These are phyloP conservation scores for Xylariaceae sp. DNA, from an alignment of 2,329 filamentous ascomycete genomes.

Conservation along the genomic window DNA sequence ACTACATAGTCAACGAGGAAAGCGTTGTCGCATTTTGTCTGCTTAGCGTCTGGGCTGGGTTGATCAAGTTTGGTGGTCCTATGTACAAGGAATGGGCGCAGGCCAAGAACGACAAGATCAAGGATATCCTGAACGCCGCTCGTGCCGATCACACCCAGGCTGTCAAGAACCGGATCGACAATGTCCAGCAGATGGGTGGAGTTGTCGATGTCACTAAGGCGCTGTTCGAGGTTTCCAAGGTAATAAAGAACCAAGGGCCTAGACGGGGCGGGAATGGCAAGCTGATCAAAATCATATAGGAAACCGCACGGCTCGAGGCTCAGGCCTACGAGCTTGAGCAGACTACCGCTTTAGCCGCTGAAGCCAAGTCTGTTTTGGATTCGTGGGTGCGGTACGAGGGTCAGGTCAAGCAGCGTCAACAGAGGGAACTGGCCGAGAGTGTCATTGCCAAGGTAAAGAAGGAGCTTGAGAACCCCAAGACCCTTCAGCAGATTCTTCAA, in stretches of 20 bases:
- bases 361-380: conserved; percentile 94
- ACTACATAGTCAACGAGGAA: conserved; percentile 99
- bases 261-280: conserved; percentile 5
- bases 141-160: conserved; percentile 92
- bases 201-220: conserved; percentile 97
- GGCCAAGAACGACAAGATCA: conserved; percentile 84
- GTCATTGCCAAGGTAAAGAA: conserved; percentile 98
- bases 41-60: conserved; percentile 84
- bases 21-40: conserved; percentile 90
- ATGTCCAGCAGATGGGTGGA: conserved; percentile 87
- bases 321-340: conserved; percentile 97
- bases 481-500: conserved; percentile 94
- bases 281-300: conserved; percentile 49
- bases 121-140: conserved; percentile 89
- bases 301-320: conserved; percentile 94
- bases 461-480: conserved; percentile 97
- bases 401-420: conserved; percentile 98
- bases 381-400: conserved; percentile 98
- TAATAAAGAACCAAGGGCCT: conserved; percentile 39
- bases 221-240: conserved; percentile 97
- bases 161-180: conserved; percentile 90
- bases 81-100: conserved; percentile 91
- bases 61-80: conserved; percentile 91
- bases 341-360: conserved; percentile 81
- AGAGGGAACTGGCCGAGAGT: conserved; percentile 87